Evolutionary conservation across 2,329 filamentous ascomycete genomes (phyloP), one percentile per base, ranked within the genome.

Genomic region (Leptographium wingfieldii): DNA sequence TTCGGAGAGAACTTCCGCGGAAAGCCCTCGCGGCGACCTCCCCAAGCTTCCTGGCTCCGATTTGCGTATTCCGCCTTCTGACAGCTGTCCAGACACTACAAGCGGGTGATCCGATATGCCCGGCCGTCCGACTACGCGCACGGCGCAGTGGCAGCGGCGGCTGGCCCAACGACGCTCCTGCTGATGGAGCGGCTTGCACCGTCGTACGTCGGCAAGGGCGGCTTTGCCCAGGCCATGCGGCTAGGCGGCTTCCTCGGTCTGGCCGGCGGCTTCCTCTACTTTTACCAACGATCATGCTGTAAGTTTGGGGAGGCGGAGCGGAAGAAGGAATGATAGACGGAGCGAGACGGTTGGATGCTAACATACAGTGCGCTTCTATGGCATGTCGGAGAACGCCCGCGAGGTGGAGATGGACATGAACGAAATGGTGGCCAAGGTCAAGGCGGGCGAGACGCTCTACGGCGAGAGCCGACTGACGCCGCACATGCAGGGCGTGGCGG

Each of bases 381-480:
- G 94, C 68, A 90, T 92, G 74, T 86, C 83, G 55, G 94, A 99
- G 75, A 99, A 99, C 76, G 77, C 86, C 59, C 86, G 94, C 68
- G 94, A 99, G 74, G 78, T 94, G 61, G 88, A 96, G 65, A 86
- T 95, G 86, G 94, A 99, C 72, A 97, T 97, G 92, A 83, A 84
- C 65, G 94, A 99, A 76, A 99, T 99, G 94, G 92, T 96, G 46
- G 83, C 85, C 73, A 95, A 92, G 76, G 92, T 97, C 72, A 99
- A 97, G 82, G 83, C 81, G 62, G 92, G 92, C 65, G 82, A 95
- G 77, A 81, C 94, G 43, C 78, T 97, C 56, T 99, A 99, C 74
- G 94, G 94, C 69, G 83, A 81, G 68, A 90, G 85, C 68, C 76
- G 77, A 58, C 76, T 96, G 68, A 87, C 86, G 61, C 86, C 92